Conservation (phyloP, 2,329 filamentous ascomycete species). For the Aureobasidium sp. region DNA sequence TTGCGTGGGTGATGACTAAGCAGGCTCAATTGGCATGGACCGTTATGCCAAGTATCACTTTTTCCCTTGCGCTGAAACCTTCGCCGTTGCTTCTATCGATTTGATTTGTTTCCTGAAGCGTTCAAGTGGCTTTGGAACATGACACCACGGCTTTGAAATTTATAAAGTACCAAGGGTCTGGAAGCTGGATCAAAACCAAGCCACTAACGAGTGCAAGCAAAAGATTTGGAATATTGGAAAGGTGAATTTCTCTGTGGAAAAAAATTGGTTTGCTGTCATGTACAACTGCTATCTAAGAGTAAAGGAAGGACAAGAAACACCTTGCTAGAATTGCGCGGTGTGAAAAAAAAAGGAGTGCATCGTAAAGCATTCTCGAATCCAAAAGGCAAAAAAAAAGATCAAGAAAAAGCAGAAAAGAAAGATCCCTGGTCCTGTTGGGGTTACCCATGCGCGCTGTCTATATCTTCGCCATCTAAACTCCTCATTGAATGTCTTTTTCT, state of each 20-base stretch:
- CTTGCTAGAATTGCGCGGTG: not conserved
- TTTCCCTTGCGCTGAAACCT: not conserved
- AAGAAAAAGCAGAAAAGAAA: not conserved
- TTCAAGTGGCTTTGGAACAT: not conserved
- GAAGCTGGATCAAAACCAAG: not conserved
- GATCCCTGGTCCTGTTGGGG: not conserved
- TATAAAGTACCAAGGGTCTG: not conserved
- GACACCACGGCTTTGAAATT: not conserved
- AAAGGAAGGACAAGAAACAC: not conserved
- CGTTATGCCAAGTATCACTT: no score
- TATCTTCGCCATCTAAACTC: not conserved
- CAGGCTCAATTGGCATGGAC: no score
- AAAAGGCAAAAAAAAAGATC: not conserved
- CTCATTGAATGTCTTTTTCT: not conserved
- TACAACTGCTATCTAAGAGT: not conserved
- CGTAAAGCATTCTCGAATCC: not conserved
- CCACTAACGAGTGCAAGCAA: not conserved
- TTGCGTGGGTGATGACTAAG: no score
- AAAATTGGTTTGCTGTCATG: no score
- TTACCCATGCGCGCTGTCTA: not conserved
- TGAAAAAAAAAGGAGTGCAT: no score
- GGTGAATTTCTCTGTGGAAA: no score
- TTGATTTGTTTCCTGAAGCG: no score
- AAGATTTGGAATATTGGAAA: not conserved
- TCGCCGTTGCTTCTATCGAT: slow-evolving; percentile 1